phyloP scores from a whole-genome alignment of 495 filamentous ascomycete species.

The Baudoinia panamericana region DNA sequence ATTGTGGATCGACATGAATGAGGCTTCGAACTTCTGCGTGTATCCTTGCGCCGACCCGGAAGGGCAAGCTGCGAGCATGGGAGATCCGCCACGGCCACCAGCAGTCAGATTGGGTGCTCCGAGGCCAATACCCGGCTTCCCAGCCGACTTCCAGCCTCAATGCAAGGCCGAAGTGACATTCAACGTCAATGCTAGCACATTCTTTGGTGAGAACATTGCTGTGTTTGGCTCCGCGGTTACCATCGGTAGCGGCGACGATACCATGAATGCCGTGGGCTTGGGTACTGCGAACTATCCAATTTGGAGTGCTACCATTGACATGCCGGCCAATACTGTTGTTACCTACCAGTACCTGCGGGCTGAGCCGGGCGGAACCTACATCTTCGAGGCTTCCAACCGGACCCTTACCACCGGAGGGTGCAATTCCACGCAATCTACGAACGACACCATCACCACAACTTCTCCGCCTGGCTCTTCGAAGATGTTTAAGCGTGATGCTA shows the following conservation, averaged over 20 bases:
- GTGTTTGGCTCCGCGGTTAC: constrained; percentile 11
- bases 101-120: constrained; percentile 46
- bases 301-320: constrained; percentile 15
- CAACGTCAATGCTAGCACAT: constrained; percentile 17
- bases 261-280: constrained; percentile 5
- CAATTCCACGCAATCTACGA: constrained; percentile 3
- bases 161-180: constrained; percentile 22
- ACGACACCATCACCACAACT: constrained; percentile 12
- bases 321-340: constrained; percentile 13
- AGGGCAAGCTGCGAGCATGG: constrained; percentile 36
- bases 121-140: constrained; percentile 52
- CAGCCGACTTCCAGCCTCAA: constrained; percentile 54
- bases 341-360: constrained; percentile 14
- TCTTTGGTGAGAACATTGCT: constrained; percentile 15
- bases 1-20: constrained; percentile 55
- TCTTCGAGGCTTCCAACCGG: constrained; percentile 20
- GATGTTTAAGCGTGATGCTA: constrained; percentile 3
- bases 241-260: constrained; percentile 9
- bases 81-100: constrained; percentile 54
- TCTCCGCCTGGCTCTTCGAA: neutral
- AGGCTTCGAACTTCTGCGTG: constrained; percentile 47
- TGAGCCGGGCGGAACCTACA: constrained; percentile 8
- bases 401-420: constrained; percentile 16
- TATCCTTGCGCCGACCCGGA: constrained; percentile 60
- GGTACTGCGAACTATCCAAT: constrained; percentile 15